Evolutionary conservation across 2,329 filamentous ascomycete species (phyloP).

Genomic region (Pseudopyrenochaeta lycopersici): DNA sequence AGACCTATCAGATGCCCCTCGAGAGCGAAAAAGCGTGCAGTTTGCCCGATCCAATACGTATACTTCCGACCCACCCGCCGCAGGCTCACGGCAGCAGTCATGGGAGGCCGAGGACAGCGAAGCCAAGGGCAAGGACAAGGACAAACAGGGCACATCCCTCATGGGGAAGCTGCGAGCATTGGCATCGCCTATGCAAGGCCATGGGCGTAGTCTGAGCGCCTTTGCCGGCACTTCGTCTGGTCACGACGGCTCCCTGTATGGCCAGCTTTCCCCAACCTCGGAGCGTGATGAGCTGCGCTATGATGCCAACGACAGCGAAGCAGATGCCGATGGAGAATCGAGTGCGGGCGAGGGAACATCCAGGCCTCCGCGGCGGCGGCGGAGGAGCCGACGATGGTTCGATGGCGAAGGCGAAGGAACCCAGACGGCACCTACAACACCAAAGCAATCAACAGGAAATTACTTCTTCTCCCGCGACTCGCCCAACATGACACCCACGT

Average conservation of each 20-base stretch:
- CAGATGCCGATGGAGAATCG: conserved; percentile 82
- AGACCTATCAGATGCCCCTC: conserved; percentile 41
- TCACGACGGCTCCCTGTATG: conserved; percentile 50
- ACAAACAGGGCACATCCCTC: conserved; percentile 67
- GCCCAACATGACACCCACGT: conserved; percentile 43
- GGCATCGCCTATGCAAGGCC: conserved; percentile 64
- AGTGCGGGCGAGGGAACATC: conserved; percentile 75
- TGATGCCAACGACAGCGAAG: conserved; percentile 72
- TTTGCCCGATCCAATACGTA: conserved; percentile 65
- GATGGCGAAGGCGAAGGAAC: conserved; percentile 56
- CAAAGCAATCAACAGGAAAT: conserved; percentile 60
- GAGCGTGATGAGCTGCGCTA: conserved; percentile 58
- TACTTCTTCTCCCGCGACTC: conserved; percentile 59
- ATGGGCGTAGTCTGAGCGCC: conserved; percentile 60
- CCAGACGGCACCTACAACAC: conserved; percentile 74
- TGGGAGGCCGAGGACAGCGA: conserved; percentile 71
- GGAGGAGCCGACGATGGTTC: conserved; percentile 69
- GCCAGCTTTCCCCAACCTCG: conserved; percentile 57
- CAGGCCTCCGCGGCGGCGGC: conserved; percentile 63
- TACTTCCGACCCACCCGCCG: conserved; percentile 52
- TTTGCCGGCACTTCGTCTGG: conserved; percentile 52
- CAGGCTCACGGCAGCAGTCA: conserved; percentile 70
- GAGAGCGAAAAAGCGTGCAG: conserved; percentile 74
- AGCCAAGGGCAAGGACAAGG: conserved; percentile 60
- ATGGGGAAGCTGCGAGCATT: conserved; percentile 83